phyloP scores from a whole-genome alignment of 306 rosid genomes.

The Parietaria judaica region DNA sequence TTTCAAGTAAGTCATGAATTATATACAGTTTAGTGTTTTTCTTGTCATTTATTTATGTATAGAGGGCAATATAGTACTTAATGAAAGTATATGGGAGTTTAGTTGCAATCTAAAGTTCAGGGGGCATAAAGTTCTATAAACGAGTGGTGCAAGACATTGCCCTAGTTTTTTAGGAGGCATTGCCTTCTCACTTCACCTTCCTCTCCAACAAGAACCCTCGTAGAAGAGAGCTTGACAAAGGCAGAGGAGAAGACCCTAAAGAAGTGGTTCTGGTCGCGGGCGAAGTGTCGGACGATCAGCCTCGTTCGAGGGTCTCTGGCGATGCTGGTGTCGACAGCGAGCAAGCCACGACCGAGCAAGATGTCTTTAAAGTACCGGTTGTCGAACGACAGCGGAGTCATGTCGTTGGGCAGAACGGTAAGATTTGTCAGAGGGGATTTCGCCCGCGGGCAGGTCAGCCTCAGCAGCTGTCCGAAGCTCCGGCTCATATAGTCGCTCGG shows the following conservation, averaged over 20 bases:
- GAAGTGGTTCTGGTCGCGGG: slow-evolving; percentile 28
- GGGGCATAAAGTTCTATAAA: background rate
- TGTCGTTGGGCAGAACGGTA: slow-evolving; percentile 27
- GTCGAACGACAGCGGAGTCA: slow-evolving; percentile 25
- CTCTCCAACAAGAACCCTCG: slow-evolving; percentile 26
- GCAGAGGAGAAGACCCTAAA: slow-evolving; percentile 39
- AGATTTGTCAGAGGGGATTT: slow-evolving; percentile 32
- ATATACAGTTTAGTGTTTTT: background rate
- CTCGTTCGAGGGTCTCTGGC: slow-evolving; percentile 33
- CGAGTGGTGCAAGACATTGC: background rate
- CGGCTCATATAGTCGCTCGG: slow-evolving; percentile 15
- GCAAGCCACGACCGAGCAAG: slow-evolving; percentile 29
- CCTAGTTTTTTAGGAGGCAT: slow-evolving; percentile 26
- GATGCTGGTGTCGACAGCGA: slow-evolving; percentile 32
- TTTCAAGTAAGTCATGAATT: no score
- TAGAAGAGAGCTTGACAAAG: slow-evolving; percentile 37
- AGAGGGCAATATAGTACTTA: background rate
- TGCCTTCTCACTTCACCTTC: slow-evolving; percentile 35
- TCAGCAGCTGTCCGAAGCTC: slow-evolving; percentile 17
- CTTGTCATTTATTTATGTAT: no score
- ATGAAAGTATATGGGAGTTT: no score
- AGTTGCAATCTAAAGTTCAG: no score
- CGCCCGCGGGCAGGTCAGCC: slow-evolving; percentile 23
- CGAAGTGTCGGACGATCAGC: slow-evolving; percentile 26
- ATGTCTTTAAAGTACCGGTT: slow-evolving; percentile 31